Base-by-base conservation (phyloP, 768 basidiomycete genomes). In the Xerocomellus amylosporus region DNA sequence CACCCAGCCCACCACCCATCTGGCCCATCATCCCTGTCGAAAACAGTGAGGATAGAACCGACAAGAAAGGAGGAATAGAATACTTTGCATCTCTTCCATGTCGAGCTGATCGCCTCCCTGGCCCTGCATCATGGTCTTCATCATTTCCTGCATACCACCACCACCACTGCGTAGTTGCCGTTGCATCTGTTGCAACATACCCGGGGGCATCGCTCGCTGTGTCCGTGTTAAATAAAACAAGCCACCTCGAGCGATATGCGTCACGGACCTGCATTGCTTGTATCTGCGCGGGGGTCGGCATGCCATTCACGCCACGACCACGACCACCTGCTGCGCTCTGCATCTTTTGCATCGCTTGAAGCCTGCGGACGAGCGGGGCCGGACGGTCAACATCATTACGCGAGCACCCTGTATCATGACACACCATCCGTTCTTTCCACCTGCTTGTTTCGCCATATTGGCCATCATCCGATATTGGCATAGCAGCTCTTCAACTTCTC, bases 381-480 rank as follows among this genome's bases (percentile, higher is more conserved):
- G 14, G 36, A 5, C 15, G 37, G 49, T 64, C 33, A 63, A 40
- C 51, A 34, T 34, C 9, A 53, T 40, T 31, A 46, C 37, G 22
- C 46, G 33, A 33, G 30, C 15, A 43, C 37, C 45, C 42, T 10
- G 19, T 46, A 54, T 47, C 43, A 54, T 39, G 46, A 58, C 85
- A 55, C 54, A 87, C 89, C 93, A 93, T 64, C 94, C 95, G 58
- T 95, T 93, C 81, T 97, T 97, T 39, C 94, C 95, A 46, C 97
- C 97, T 7, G 93, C 95, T 67, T 93, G 89, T 77, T 94, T 97
- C 33, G 96, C 97, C 90, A 99, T 95, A 66, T 92, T 95, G 50
- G 93, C 87, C 92, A 99, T 97, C 90, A 98, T 95, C 43, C 92
- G 84, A 64, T 98, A 97, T 73, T 99, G 97, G 64, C 92, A 93